These are phyloP conservation scores for Sclerotinia glacialis DNA, from an alignment of 2,329 filamentous ascomycete genomes.

Conservation along the genomic window DNA sequence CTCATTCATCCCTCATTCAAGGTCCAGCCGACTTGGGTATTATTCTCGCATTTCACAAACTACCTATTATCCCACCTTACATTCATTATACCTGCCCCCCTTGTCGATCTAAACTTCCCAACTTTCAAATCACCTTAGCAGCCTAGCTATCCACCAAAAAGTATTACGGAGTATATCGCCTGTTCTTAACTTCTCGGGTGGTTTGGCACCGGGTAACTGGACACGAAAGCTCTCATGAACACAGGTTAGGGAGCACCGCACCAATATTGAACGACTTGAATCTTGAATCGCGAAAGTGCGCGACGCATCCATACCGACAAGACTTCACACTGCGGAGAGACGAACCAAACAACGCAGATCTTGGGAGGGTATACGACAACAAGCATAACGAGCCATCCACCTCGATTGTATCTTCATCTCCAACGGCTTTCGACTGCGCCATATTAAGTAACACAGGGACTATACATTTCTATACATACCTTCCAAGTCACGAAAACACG, in stretches of 20 bases:
- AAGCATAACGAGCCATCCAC: neutral
- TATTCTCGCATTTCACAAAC: neutral
- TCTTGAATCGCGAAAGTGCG: constrained; percentile 10
- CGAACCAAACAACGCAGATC: neutral
- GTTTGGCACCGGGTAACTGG: constrained; percentile 20
- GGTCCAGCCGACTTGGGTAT: neutral
- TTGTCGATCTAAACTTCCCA: neutral
- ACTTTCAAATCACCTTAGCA: neutral
- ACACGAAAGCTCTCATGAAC: constrained; percentile 11
- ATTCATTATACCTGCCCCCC: neutral
- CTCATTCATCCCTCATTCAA: neutral
- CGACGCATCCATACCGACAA: neutral
- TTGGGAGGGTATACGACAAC: constrained; percentile 14
- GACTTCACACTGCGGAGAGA: neutral
- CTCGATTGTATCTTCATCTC: constrained; percentile 10
- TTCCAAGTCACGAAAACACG: constrained; percentile 16
- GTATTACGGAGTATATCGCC: constrained; percentile 15
- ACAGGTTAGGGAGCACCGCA: constrained; percentile 11
- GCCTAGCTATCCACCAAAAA: neutral
- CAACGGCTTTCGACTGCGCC: constrained; percentile 13
- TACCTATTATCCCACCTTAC: constrained; percentile 1
- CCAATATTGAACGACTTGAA: neutral
- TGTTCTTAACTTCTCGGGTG: constrained; percentile 19
- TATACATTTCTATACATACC: neutral
- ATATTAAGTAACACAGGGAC: constrained; percentile 3